phyloP scores from a whole-genome alignment of 192 early-diverging fungal genomes.

The Cladochytrium replicatum region DNA sequence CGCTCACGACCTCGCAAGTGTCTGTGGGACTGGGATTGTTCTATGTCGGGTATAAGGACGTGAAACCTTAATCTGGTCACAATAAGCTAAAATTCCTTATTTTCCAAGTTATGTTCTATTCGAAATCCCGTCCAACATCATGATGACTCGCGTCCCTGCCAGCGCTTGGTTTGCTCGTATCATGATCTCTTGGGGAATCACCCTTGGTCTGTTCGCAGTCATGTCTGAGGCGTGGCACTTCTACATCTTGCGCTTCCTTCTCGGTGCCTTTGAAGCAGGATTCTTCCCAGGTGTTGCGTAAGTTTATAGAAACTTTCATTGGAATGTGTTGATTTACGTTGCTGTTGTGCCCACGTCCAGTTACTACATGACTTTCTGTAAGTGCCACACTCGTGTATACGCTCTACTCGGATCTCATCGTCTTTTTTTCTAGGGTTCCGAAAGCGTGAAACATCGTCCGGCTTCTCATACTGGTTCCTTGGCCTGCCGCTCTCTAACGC shows the following conservation, averaged over 20 bases:
- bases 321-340: constrained; percentile 43
- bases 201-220: constrained; percentile 22
- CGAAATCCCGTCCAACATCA: constrained; percentile 70
- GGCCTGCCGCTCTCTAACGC: constrained; percentile 61
- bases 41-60: constrained; percentile 59
- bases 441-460: constrained; percentile 51
- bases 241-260: constrained; percentile 31
- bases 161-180: constrained; percentile 39
- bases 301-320: constrained; percentile 49
- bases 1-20: constrained; percentile 31
- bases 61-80: too few relatives aligned
- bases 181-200: constrained; percentile 48
- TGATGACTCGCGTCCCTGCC: constrained; percentile 54
- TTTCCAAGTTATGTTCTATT: constrained; percentile 70
- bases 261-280: constrained; percentile 56
- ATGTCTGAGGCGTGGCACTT: constrained; percentile 20
- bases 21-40: constrained; percentile 56
- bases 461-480: constrained; percentile 56
- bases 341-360: too few relatives aligned
- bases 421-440: too few relatives aligned
- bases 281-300: constrained; percentile 62
- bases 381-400: too few relatives aligned
- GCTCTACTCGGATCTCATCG: constrained; percentile 45
- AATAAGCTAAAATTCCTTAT: too few relatives aligned
- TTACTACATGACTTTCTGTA: constrained; percentile 64